Evolutionary conservation across 371 early-diverging fungal species (phyloP).

Genomic region (Mucor saturninus): DNA sequence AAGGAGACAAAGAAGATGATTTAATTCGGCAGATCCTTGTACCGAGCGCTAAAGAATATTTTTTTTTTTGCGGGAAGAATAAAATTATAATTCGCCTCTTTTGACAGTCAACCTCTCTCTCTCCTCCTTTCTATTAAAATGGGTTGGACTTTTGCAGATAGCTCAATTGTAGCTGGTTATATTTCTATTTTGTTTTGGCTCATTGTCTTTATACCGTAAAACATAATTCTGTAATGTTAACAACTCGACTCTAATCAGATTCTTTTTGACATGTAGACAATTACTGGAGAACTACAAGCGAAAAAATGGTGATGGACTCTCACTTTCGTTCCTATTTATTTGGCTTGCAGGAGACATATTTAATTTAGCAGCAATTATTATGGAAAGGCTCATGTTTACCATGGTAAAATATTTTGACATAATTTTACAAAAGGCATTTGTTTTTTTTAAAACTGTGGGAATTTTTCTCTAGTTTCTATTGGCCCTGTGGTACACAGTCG

Average conservation of each 20-base stretch:
- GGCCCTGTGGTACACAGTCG: slow-evolving; percentile 42
- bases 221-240: neutral
- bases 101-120: neutral
- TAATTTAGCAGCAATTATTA: slow-evolving; percentile 71
- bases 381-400: slow-evolving; percentile 70
- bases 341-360: slow-evolving; percentile 80
- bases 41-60: neutral
- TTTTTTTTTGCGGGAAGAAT: neutral
- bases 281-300: slow-evolving; percentile 56
- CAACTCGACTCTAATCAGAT: neutral
- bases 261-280: slow-evolving; percentile 41
- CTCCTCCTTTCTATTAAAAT: neutral
- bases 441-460: neutral
- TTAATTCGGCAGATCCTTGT: neutral
- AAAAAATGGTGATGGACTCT: slow-evolving; percentile 61
- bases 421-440: neutral
- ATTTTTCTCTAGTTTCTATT: slow-evolving; percentile 25
- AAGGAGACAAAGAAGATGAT: slow-evolving; percentile 6
- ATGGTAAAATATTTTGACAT: slow-evolving; percentile 39
- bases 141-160: neutral
- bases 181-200: slow-evolving; percentile 60
- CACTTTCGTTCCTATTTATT: slow-evolving; percentile 64
- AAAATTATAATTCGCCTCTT: neutral
- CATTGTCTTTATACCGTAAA: slow-evolving; percentile 58
- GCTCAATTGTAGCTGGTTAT: slow-evolving; percentile 38